phyloP scores from a whole-genome alignment of 1,284 basidiomycete genomes.

The Trichosporon sp. region DNA sequence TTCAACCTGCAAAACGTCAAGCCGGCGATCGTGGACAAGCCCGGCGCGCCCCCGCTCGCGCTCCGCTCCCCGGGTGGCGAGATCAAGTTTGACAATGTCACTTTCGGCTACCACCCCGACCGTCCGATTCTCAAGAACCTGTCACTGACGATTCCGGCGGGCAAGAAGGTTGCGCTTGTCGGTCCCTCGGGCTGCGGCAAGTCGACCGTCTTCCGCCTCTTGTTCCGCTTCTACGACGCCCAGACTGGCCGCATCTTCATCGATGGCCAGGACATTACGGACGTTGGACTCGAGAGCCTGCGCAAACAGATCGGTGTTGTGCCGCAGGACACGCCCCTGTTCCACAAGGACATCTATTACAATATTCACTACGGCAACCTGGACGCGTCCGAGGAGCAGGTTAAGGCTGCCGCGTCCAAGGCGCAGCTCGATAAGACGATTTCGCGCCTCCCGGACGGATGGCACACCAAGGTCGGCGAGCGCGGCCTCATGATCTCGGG shows the following conservation, averaged over 20 bases:
- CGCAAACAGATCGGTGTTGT: constrained; percentile 85
- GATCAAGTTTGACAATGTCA: constrained; percentile 90
- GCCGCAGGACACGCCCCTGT: constrained; percentile 95
- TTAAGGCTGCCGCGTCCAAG: constrained; percentile 75
- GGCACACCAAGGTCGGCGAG: constrained; percentile 90
- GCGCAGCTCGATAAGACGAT: constrained; percentile 88
- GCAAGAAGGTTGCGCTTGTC: constrained; percentile 93
- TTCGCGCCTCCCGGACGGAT: constrained; percentile 77
- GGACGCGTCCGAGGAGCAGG: constrained; percentile 84
- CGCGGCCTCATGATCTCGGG: constrained; percentile 96
- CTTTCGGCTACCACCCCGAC: constrained; percentile 85
- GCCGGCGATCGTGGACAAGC: constrained; percentile 66
- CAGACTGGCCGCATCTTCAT: constrained; percentile 73
- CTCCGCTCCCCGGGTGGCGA: constrained; percentile 70
- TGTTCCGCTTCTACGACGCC: constrained; percentile 94
- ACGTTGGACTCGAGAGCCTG: constrained; percentile 72
- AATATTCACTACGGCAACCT: constrained; percentile 94
- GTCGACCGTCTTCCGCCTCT: constrained; percentile 89
- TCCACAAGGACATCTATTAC: constrained; percentile 92
- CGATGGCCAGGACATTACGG: constrained; percentile 77
- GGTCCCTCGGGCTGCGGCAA: constrained; percentile 98
- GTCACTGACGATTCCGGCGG: constrained; percentile 90
- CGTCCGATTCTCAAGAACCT: constrained; percentile 87
- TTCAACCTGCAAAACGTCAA: constrained; percentile 89
- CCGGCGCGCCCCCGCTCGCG: constrained; percentile 67